Evolutionary conservation across 176 grass and related monocot genomes (phyloP).

Genomic region (Aegilops sharonensis): DNA sequence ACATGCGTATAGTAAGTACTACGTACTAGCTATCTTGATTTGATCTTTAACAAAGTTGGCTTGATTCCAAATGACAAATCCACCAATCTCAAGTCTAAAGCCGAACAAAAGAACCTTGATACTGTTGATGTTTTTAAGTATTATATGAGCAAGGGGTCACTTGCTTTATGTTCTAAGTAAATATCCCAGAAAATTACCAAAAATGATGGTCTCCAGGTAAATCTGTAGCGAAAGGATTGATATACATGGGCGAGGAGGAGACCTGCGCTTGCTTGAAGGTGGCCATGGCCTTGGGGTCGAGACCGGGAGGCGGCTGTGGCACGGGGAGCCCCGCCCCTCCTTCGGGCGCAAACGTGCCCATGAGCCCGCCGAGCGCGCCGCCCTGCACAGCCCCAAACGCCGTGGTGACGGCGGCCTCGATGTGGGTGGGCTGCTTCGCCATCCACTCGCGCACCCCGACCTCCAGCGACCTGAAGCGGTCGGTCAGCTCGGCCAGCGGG

Average conservation of each 20-base stretch:
- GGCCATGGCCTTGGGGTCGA: conserved; percentile 58
- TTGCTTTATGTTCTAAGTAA: not conserved
- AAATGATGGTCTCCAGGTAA: not conserved
- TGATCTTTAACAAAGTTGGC: conserved; percentile 31
- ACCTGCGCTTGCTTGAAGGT: conserved; percentile 85
- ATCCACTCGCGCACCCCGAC: conserved; percentile 64
- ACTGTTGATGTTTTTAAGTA: not conserved
- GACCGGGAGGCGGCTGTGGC: conserved; percentile 33
- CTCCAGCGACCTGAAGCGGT: conserved; percentile 62
- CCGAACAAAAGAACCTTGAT: conserved; percentile 3
- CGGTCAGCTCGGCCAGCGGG: conserved; percentile 54
- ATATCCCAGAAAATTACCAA: not conserved
- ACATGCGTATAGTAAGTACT: conserved; percentile 25
- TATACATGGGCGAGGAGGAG: not conserved
- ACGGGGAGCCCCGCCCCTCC: conserved; percentile 34
- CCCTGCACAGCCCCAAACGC: conserved; percentile 73
- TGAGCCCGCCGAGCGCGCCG: conserved; percentile 68
- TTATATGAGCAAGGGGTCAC: not conserved
- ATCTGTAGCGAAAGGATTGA: not conserved
- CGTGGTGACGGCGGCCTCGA: conserved; percentile 75
- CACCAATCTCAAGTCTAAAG: not conserved
- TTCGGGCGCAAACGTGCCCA: conserved; percentile 68
- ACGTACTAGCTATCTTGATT: not conserved
- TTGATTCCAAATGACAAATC: conserved; percentile 18
- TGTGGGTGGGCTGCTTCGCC: conserved; percentile 62